Conservation (phyloP, 345 rosid genomes). For the Carallia pectinifolia region DNA sequence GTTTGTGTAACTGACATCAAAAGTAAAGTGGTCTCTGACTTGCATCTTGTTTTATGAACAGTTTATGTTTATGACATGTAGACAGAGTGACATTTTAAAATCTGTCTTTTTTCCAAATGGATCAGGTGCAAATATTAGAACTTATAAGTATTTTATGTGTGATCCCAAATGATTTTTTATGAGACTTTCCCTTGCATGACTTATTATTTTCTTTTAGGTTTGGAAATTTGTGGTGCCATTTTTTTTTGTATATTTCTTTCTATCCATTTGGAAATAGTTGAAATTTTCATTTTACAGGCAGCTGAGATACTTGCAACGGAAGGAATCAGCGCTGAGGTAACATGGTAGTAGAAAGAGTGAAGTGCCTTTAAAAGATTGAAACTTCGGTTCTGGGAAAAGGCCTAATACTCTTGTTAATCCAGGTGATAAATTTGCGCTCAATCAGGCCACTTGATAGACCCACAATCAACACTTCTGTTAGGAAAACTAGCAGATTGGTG, state of each 20-base stretch:
- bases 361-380: background rate
- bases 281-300: constrained; percentile 45
- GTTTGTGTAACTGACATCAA: constrained; percentile 43
- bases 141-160: no score
- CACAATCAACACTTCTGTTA: constrained; percentile 79
- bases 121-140: no score
- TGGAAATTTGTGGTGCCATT: background rate
- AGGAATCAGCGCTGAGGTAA: constrained; percentile 89
- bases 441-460: constrained; percentile 86
- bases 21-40: background rate
- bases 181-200: no score
- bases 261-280: background rate
- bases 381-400: background rate
- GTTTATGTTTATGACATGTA: background rate
- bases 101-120: background rate
- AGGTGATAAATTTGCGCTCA: constrained; percentile 88
- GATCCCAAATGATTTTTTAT: no score
- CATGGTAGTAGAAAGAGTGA: background rate
- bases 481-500: constrained; percentile 91
- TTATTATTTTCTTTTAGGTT: no score
- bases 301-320: constrained; percentile 83
- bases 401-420: background rate
- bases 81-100: no score
- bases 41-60: background rate
- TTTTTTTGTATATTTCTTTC: background rate